These are phyloP conservation scores for Fusarium torulosum DNA, from an alignment of 2,329 filamentous ascomycete genomes.

Conservation along the genomic window DNA sequence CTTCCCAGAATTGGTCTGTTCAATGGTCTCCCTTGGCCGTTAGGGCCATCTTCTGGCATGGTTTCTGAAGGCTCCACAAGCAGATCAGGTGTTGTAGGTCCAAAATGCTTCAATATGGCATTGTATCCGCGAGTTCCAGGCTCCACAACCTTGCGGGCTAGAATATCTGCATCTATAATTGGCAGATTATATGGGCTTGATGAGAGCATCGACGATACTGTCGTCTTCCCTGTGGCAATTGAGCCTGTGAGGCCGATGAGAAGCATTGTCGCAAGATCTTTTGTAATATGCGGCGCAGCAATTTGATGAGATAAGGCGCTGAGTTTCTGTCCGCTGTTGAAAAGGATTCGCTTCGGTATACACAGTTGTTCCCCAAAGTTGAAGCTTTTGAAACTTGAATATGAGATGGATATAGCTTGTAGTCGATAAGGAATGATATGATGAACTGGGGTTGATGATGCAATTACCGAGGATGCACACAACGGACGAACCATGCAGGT, in stretches of 20 bases:
- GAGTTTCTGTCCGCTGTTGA: background rate
- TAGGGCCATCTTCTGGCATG: constrained; percentile 66
- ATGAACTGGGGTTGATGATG: constrained; percentile 35
- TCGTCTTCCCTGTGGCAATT: constrained; percentile 98
- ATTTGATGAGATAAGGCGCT: background rate
- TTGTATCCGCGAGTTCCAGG: constrained; percentile 88
- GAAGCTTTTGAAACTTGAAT: background rate
- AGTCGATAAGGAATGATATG: constrained; percentile 32
- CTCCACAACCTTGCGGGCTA: constrained; percentile 94
- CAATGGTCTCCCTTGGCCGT: constrained; percentile 77
- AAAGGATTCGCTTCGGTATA: background rate
- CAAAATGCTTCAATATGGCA: constrained; percentile 85
- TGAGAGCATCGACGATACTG: constrained; percentile 86
- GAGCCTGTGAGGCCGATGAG: constrained; percentile 96
- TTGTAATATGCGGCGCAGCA: background rate
- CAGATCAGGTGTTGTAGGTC: constrained; percentile 85
- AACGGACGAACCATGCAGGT: background rate
- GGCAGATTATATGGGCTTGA: constrained; percentile 86
- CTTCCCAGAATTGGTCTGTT: constrained; percentile 88
- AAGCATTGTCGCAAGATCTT: constrained; percentile 71
- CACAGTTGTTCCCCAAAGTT: background rate
- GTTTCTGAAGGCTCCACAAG: constrained; percentile 70
- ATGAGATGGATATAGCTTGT: constrained; percentile 1
- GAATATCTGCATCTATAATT: constrained; percentile 91
- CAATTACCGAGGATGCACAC: constrained; percentile 41